Base-by-base conservation (phyloP, 306 rosid genomes). In the Quercus aquifolioides region DNA sequence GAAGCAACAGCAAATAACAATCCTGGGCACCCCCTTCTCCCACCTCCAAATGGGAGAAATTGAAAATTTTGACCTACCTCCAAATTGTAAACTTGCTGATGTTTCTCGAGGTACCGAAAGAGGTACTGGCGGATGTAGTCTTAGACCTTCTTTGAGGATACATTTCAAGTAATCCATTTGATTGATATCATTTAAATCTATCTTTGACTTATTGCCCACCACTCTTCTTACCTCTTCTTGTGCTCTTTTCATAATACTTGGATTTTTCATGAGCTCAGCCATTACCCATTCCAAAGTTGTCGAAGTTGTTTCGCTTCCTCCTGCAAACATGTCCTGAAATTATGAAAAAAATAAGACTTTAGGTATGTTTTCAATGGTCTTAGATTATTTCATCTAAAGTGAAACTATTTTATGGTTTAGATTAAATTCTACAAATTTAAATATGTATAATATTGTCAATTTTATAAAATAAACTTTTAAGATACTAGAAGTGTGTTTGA, bases 71-170 rank as follows among this genome's bases (percentile, higher is more conserved):
- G 72, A 15, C 72, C 82, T 26, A 15, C 82, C 79, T 19, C 81
- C 80, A 4, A 87, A 2, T 2, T 79, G 54, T 0, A 59, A 70
- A 2, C 17, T 55, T 2, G 1, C 31, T 0, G 28, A 6, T 55
- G 85, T 74, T 65, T 84, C 69, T n/a, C 88, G 58, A 15, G 85
- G 86, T 4, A 74, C 25, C 19, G 65, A 19, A 1, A 82, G 72
- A 69, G 88, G 90, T 11, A 5, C 6, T 1, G 88, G 77, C 7
- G 88, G 86, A 28, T 84, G 90, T 0, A 79, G 8, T 28, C 90
- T 78, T 1, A 86, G n/a, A 43, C 60, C 57, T 73, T 86, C 87
- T 65, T 80, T 81, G 14, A 82, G 11, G 5, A 84, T 75, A 71
- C 83, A 84, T 20, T 76, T 58, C 65, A 87, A 54, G 67, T 76